A percentile compares a stretch with the other conserved stretches of the same genome.
These are phyloP conservation scores for Canariomyces notabilis DNA, from an alignment of 2,329 filamentous ascomycete genomes.

Conservation along the genomic window DNA sequence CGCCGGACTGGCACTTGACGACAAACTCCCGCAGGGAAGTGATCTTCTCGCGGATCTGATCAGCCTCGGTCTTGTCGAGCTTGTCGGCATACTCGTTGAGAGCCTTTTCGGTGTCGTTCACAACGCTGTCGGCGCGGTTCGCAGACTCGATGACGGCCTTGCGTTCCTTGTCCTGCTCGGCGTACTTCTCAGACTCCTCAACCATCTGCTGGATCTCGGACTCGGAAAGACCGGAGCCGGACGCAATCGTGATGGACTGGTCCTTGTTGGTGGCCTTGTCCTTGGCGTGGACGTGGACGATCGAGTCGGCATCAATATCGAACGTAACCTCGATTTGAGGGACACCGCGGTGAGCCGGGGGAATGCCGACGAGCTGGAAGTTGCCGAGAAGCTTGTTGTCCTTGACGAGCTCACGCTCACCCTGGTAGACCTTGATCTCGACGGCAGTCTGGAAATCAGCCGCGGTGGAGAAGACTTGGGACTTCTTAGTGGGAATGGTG, in stretches of 20 bases:
- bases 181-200: conserved; percentile 94
- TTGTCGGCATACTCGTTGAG: conserved; percentile 94
- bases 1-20: conserved; percentile 89
- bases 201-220: conserved; percentile 96
- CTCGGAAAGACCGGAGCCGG: conserved; percentile 93
- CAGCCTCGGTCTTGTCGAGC: conserved; percentile 93
- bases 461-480: conserved; percentile 93
- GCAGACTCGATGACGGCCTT: conserved; percentile 92
- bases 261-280: conserved; percentile 99
- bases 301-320: conserved; percentile 96
- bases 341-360: conserved; percentile 91
- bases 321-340: conserved; percentile 98
- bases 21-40: conserved; percentile 78
- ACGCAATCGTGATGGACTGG: conserved; percentile 98
- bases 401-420: conserved; percentile 96
- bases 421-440: conserved; percentile 99
- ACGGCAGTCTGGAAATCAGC: conserved; percentile 98
- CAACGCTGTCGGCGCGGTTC: conserved; percentile 93
- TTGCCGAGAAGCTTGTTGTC: conserved; percentile 99
- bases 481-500: conserved; percentile 99
- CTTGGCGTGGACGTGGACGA: conserved; percentile 96
- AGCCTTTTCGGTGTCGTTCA: conserved; percentile 98
- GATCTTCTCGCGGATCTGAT: conserved; percentile 93
- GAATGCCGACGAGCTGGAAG: conserved; percentile 98
- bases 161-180: conserved; percentile 91